phyloP scores from a whole-genome alignment of 2,329 filamentous ascomycete species.

The Knufia fluminis region DNA sequence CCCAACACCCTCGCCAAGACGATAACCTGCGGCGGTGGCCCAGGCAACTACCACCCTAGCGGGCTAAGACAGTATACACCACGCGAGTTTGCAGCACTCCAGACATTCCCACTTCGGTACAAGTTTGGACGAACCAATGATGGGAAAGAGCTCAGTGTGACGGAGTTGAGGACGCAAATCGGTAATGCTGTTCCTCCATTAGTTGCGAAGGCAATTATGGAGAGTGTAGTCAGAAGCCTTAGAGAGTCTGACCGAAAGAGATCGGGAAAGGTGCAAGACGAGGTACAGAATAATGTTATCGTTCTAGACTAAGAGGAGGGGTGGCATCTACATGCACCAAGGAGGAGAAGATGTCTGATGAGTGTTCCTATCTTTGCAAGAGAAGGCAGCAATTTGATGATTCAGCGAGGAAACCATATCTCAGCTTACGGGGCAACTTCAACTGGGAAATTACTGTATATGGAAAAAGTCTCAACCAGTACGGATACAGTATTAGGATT shows the following conservation, averaged over 20 bases:
- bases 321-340: too few species aligned
- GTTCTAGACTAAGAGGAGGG: too few species aligned
- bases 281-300: too few species aligned
- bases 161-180: constrained; percentile 49
- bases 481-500: too few species aligned
- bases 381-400: too few species aligned
- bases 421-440: too few species aligned
- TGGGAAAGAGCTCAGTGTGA: constrained; percentile 32
- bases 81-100: constrained; percentile 59
- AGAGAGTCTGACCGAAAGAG: constrained; percentile 27
- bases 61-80: constrained; percentile 56
- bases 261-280: background rate
- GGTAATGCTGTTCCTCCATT: constrained; percentile 68
- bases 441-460: too few species aligned
- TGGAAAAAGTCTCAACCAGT: too few species aligned
- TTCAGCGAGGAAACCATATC: too few species aligned
- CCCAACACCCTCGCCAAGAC: constrained; percentile 44
- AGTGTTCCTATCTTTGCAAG: too few species aligned
- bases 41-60: constrained; percentile 57
- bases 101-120: constrained; percentile 58
- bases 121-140: constrained; percentile 37
- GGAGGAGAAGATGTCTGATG: too few species aligned
- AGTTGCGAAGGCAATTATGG: constrained; percentile 33
- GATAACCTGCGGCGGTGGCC: constrained; percentile 54
- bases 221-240: constrained; percentile 30